Evolutionary conservation across 345 rosid genomes (phyloP).

Genomic region (Euphorbia lathyris): DNA sequence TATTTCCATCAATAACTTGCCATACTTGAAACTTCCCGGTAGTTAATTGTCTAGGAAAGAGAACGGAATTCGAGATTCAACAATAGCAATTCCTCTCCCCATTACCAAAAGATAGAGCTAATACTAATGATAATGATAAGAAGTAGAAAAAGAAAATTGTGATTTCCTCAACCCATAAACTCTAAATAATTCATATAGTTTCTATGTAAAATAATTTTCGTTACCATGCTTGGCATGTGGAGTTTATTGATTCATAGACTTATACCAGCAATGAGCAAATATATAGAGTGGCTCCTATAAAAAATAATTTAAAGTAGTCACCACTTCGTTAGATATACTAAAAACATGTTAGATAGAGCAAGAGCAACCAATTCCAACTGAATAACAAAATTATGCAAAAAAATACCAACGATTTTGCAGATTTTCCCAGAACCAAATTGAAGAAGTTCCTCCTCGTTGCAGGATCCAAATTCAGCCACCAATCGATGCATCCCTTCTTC

Average conservation of each 20-base stretch:
- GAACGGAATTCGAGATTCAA: neutral
- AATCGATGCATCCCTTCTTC: conserved; percentile 75
- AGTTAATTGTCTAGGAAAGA: neutral
- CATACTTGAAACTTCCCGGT: neutral
- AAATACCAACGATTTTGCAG: conserved; percentile 71
- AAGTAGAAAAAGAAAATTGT: neutral
- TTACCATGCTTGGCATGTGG: neutral
- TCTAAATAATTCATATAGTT: neutral
- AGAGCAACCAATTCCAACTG: neutral
- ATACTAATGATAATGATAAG: neutral
- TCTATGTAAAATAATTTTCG: too few species aligned
- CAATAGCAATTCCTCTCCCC: neutral
- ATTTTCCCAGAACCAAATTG: conserved; percentile 50
- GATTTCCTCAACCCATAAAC: neutral
- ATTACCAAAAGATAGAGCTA: too few species aligned
- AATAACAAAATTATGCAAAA: neutral
- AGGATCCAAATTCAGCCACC: conserved; percentile 77
- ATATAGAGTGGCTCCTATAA: neutral
- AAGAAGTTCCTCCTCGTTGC: conserved; percentile 46
- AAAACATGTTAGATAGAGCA: neutral
- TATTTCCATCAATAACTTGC: neutral
- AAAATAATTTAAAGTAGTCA: neutral
- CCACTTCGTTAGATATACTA: neutral
- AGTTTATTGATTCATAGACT: neutral
- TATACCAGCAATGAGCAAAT: too few species aligned